Evolutionary conservation across 176 grass and related monocot species (phyloP).

Genomic region (Poa annua): DNA sequence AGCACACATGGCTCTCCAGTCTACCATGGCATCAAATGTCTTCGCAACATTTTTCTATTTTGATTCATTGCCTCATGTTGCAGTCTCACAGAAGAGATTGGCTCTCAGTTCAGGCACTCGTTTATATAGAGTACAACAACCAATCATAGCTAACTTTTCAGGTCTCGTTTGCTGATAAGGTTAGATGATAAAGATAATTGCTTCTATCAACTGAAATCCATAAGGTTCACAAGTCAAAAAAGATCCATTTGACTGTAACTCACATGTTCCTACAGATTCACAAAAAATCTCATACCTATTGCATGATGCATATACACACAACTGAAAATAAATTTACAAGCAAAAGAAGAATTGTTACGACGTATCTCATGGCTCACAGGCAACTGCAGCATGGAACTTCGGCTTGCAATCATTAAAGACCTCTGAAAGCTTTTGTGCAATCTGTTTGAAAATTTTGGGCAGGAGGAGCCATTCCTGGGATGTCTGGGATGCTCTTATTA

Average conservation of each 20-base stretch:
- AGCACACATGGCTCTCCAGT: too few species aligned
- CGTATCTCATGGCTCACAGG: conserved; percentile 13
- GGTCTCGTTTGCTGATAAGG: not conserved
- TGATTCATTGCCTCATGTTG: not conserved
- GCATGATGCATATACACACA: conserved; percentile 52
- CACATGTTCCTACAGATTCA: not conserved
- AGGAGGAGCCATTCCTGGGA: conserved; percentile 95
- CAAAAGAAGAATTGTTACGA: conserved; percentile 54
- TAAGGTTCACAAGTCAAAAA: not conserved
- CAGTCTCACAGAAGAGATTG: not conserved
- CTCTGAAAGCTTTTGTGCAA: conserved; percentile 53
- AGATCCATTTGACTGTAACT: not conserved
- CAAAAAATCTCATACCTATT: conserved; percentile 43
- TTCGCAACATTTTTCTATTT: not conserved
- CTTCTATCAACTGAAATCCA: not conserved
- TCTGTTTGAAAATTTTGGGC: conserved; percentile 68
- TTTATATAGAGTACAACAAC: not conserved
- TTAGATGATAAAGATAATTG: not conserved
- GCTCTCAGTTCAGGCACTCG: not conserved
- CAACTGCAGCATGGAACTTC: conserved; percentile 22
- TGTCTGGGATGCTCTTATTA: conserved; percentile 86
- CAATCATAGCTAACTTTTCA: not conserved
- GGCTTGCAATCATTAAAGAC: conserved; percentile 47
- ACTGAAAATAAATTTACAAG: conserved; percentile 55
- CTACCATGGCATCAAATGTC: not conserved